These are phyloP conservation scores for Rhytidiadelphus loreus DNA, from an alignment of 225 moss, liverwort and hornwort genomes.

Conservation along the genomic window DNA sequence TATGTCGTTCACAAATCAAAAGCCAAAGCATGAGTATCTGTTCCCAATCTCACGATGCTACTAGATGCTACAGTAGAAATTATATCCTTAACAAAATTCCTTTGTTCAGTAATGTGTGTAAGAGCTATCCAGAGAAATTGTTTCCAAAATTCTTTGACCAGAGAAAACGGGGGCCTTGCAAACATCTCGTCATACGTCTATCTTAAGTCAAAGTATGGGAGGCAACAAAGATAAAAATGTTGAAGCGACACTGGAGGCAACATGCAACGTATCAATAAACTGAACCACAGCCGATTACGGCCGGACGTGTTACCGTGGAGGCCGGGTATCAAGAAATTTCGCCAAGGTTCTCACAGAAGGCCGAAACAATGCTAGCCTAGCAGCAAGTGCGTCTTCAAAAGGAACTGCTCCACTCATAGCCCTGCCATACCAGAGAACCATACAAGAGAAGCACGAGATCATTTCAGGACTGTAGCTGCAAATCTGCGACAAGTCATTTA, in stretches of 20 bases:
- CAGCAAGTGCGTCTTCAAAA: slow-evolving; percentile 74
- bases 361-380: slow-evolving; percentile 61
- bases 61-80: background rate
- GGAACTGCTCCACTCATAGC: slow-evolving; percentile 81
- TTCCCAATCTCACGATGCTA: background rate
- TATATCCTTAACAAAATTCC: background rate
- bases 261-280: background rate
- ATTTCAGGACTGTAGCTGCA: background rate
- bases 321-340: slow-evolving; percentile 40
- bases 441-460: background rate
- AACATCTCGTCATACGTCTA: background rate
- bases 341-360: slow-evolving; percentile 53
- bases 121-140: background rate
- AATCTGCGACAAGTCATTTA: background rate
- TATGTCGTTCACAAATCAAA: background rate
- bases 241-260: background rate
- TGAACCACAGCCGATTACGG: background rate
- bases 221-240: background rate
- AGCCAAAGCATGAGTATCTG: background rate
- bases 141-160: background rate
- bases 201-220: background rate
- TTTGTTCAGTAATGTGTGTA: background rate
- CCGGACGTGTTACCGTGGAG: slow-evolving; percentile 34
- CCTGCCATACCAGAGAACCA: slow-evolving; percentile 26
- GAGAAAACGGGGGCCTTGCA: background rate